phyloP scores from a whole-genome alignment of 2,329 filamentous ascomycete species.

The Pseudocercospora macadamiae region DNA sequence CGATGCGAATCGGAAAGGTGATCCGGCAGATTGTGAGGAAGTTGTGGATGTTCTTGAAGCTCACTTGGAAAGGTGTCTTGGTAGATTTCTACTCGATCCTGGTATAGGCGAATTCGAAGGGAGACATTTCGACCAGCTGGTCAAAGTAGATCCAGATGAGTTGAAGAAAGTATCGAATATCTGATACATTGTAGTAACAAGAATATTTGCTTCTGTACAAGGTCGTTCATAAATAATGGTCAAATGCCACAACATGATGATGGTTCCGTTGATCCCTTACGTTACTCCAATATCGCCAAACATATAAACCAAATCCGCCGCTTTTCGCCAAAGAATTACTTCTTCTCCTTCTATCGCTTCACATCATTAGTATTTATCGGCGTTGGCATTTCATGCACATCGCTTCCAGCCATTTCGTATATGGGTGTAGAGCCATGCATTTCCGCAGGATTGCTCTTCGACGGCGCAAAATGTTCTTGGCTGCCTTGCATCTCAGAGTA shows the following conservation, averaged over 20 bases:
- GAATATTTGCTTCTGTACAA: constrained; percentile 4
- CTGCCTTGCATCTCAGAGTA: constrained; percentile 39
- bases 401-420: constrained; percentile 37
- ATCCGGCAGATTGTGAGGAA: constrained; percentile 14
- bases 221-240: background rate
- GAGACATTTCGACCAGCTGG: background rate
- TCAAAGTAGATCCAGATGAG: background rate
- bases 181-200: background rate
- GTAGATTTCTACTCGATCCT: background rate
- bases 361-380: constrained; percentile 10
- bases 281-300: constrained; percentile 4
- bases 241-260: background rate
- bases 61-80: background rate
- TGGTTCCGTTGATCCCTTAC: background rate
- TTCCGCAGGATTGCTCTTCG: constrained; percentile 26
- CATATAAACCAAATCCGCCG: background rate
- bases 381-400: constrained; percentile 32
- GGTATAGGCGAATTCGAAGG: background rate
- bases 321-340: background rate
- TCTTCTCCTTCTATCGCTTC: constrained; percentile 13
- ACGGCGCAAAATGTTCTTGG: constrained; percentile 25
- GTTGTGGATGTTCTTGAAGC: background rate
- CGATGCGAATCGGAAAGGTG: constrained; percentile 10
- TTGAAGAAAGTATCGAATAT: background rate
- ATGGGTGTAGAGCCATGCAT: constrained; percentile 34